phyloP scores from a whole-genome alignment of 306 rosid genomes.

The Senna tora region DNA sequence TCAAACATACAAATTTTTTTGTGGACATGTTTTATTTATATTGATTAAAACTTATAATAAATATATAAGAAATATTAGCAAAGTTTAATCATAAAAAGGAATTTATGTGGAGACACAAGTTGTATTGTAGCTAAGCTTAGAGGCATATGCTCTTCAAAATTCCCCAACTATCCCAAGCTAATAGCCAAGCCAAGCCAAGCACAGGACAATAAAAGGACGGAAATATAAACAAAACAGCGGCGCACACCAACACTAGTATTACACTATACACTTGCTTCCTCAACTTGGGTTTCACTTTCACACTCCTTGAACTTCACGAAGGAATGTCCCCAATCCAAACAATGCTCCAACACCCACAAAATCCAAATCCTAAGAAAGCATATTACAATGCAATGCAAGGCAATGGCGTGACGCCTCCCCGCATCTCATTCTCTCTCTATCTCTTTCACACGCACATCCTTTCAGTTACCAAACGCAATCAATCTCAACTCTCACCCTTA shows the following conservation, averaged over 20 bases:
- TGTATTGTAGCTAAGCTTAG: neutral
- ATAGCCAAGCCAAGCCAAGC: no score
- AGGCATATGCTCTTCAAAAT: constrained; percentile 44
- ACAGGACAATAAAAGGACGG: constrained; percentile 7
- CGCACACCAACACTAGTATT: neutral
- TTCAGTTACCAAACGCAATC: constrained; percentile 34
- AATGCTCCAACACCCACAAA: no score
- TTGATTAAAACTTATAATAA: no score
- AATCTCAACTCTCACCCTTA: constrained; percentile 17
- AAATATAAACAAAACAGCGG: constrained; percentile 9
- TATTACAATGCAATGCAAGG: no score
- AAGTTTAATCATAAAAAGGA: no score
- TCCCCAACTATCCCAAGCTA: constrained; percentile 6
- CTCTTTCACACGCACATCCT: neutral
- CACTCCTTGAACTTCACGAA: constrained; percentile 26
- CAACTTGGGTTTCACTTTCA: neutral
- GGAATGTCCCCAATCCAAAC: neutral
- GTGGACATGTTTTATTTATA: no score
- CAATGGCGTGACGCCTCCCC: neutral
- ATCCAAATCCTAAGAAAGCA: neutral
- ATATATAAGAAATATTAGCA: no score
- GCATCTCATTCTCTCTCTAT: neutral
- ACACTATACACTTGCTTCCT: no score
- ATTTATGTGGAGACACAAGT: no score
- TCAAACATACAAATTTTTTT: no score